These are phyloP conservation scores for Aspergillus pseudoglaucus DNA, from an alignment of 2,329 filamentous ascomycete genomes.

Conservation along the genomic window DNA sequence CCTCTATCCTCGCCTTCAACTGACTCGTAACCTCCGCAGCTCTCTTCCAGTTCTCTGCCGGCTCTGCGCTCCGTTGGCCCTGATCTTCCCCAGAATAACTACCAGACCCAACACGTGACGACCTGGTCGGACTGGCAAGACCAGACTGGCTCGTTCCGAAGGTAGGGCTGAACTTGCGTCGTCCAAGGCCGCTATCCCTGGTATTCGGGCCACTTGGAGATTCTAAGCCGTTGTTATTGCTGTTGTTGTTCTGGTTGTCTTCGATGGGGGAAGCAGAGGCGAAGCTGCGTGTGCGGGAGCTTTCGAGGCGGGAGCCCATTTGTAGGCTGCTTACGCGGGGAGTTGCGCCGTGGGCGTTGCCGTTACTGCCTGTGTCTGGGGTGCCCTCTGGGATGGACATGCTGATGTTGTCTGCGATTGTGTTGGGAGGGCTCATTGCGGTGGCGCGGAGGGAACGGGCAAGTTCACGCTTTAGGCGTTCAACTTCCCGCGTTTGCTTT, in stretches of 20 bases:
- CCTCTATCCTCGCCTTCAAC: conserved; percentile 92
- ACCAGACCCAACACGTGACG: conserved; percentile 27
- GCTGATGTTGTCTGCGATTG: conserved; percentile 48
- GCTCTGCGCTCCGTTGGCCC: conserved; percentile 39
- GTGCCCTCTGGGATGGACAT: conserved; percentile 45
- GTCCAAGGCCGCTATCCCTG: conserved; percentile 26
- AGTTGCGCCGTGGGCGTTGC: conserved; percentile 13
- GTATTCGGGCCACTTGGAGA: conserved; percentile 25
- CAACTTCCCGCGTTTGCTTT: conserved; percentile 77
- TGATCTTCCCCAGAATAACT: conserved; percentile 30
- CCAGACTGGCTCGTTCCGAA: conserved; percentile 30
- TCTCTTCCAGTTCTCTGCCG: conserved; percentile 89
- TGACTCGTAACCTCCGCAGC: conserved; percentile 97
- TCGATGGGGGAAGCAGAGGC: conserved; percentile 54
- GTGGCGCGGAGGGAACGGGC: conserved; percentile 42
- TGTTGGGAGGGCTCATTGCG: conserved; percentile 32
- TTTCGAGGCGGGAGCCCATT: conserved; percentile 36
- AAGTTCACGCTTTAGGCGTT: conserved; percentile 83
- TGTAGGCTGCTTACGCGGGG: conserved; percentile 27
- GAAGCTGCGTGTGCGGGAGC: conserved; percentile 35
- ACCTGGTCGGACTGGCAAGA: conserved; percentile 33
- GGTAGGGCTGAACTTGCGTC: conserved; percentile 41
- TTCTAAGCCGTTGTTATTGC: conserved; percentile 25
- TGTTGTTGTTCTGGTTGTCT: conserved; percentile 62
- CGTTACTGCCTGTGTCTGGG: conserved; percentile 29